Base-by-base conservation (phyloP, 306 rosid genomes). In the Corylus americana region DNA sequence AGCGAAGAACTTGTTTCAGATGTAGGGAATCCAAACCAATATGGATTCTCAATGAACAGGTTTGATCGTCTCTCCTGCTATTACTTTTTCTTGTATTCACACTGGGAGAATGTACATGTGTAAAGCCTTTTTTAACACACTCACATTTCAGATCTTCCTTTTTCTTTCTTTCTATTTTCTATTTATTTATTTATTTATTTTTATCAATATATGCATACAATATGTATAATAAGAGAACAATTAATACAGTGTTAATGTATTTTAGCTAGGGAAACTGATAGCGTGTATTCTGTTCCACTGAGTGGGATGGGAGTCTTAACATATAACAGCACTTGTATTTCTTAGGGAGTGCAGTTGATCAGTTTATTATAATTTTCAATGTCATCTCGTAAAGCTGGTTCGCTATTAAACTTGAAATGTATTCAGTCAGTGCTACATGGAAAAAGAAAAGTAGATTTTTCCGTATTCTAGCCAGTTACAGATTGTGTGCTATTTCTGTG, bases 41-140 rank as follows among this genome's bases (percentile, higher is more conserved):
- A 80, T 58, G 83, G 57, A 31, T 83, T 81, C 84, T 75, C 92
- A 11, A 39, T 81, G 20, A 79, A 76, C 89, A 89, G 97, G 98
- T 91, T 39, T 18, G 72, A 68, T 77, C 6, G 16, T 80, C 29
- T 69, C 55, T 29, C 63, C 67, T 71, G 57, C 73, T 70, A 35
- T 72, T 1, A 71, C 27, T 75, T 73, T 69, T 55, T 84, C 50
- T 55, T 80, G 64, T 62, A 47, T 79, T 77, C 78, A 71, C 31
- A 22, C 27, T 53, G 18, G 47, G 55, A 74, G 35, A 58, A 39
- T 67, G 39, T 72, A 58, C 71, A 31, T 50, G 27, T 48, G 39
- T 54, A 53, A 61, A 79, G 55, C 69, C 78, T 49, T 83, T 77
- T n/a, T 58, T 51, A 74, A 71, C 51, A 55, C 74, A 72, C 63